A percentile compares a stretch with the other conserved stretches of the same genome.
Evolutionary conservation across 1,284 basidiomycete genomes (phyloP).

Genomic region (Malassezia yamatoensis): DNA sequence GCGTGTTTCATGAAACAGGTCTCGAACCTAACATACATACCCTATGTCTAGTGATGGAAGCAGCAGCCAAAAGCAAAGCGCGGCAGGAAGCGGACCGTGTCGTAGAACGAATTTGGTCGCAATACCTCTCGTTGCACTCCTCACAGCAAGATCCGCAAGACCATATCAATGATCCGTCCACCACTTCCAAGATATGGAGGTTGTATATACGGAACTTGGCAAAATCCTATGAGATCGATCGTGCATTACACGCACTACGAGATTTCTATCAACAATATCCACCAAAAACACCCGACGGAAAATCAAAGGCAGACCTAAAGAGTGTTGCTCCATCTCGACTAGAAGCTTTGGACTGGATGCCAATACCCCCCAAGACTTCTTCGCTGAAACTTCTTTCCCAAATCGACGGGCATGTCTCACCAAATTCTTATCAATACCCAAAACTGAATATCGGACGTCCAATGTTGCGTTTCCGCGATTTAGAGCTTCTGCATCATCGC

Average conservation of each 20-base stretch:
- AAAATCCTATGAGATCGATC: slow-evolving; percentile 14
- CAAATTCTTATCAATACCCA: background rate
- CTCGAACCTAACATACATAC: slow-evolving; percentile 31
- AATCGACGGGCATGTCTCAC: too few species aligned
- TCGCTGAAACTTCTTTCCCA: too few species aligned
- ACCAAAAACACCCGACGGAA: background rate
- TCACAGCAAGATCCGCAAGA: background rate
- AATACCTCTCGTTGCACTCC: slow-evolving; percentile 9
- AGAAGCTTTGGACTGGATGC: slow-evolving; percentile 11
- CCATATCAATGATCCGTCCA: slow-evolving; percentile 9
- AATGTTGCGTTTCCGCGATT: slow-evolving; percentile 23
- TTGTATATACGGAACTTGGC: slow-evolving; percentile 24
- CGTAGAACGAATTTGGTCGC: slow-evolving; percentile 21
- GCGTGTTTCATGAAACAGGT: slow-evolving; percentile 22
- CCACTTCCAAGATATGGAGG: slow-evolving; percentile 22
- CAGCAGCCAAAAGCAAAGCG: background rate
- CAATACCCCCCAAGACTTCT: background rate
- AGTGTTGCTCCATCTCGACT: background rate
- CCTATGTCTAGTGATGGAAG: slow-evolving; percentile 22
- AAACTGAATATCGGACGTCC: slow-evolving; percentile 7
- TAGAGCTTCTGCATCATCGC: slow-evolving; percentile 34
- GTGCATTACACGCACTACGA: slow-evolving; percentile 3
- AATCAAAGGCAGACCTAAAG: background rate
- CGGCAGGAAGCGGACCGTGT: background rate
- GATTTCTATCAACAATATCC: slow-evolving; percentile 9